A percentile compares a stretch with the other conserved stretches of the same genome.
phyloP scores from a whole-genome alignment of 495 filamentous ascomycete species.

The Penicillium diatomitis region DNA sequence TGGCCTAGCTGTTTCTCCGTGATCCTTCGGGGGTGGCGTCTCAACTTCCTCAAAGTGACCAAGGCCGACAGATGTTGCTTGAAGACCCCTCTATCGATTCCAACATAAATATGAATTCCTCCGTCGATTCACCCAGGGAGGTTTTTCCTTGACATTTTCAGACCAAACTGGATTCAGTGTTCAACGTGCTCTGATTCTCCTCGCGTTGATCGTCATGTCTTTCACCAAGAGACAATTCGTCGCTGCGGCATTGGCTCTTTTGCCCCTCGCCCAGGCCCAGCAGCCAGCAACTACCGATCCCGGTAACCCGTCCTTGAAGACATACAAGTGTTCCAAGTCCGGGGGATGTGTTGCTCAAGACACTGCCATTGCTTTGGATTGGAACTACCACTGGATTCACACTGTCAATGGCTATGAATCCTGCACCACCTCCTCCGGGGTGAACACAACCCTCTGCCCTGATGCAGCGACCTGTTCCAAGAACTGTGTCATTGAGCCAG shows the following conservation, averaged over 20 bases:
- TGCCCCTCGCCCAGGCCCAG: neutral
- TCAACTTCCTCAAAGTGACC: too few species aligned
- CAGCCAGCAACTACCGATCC: neutral
- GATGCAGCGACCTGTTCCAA: slow-evolving; percentile 42
- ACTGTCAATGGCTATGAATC: neutral
- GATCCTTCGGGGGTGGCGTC: too few species aligned
- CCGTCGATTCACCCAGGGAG: too few species aligned
- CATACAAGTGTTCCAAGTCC: neutral
- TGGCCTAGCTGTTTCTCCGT: too few species aligned
- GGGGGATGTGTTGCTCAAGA: neutral
- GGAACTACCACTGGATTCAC: neutral
- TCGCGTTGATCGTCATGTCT: neutral
- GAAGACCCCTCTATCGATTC: too few species aligned
- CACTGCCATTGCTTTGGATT: neutral
- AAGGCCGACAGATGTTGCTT: too few species aligned
- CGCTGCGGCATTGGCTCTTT: neutral
- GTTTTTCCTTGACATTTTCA: too few species aligned
- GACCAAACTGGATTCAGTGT: too few species aligned
- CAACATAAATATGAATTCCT: too few species aligned
- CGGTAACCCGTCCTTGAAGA: neutral
- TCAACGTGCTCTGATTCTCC: too few species aligned
- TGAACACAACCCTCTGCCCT: slow-evolving; percentile 40
- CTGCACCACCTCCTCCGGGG: neutral
- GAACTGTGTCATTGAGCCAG: slow-evolving; percentile 42
- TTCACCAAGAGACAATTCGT: neutral